Evolutionary conservation across 192 early-diverging fungal species (phyloP).

Genomic region (Entomortierella parvispora): DNA sequence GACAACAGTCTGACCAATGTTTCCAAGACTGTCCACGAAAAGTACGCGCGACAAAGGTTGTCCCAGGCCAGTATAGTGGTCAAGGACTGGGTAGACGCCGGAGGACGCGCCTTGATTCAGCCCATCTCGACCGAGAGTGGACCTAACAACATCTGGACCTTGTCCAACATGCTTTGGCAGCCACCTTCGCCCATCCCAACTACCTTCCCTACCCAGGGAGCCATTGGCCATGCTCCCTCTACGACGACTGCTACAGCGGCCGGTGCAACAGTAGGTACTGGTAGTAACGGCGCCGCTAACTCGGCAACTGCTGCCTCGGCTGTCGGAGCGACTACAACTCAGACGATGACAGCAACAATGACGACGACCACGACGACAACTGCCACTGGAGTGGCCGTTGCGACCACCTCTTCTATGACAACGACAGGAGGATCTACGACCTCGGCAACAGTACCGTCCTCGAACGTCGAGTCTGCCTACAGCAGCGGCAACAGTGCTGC

Average conservation of each 20-base stretch:
- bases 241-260: neutral
- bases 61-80: slow-evolving; percentile 55
- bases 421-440: neutral
- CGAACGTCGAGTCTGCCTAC: too few species aligned
- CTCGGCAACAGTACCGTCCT: too few species aligned
- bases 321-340: neutral
- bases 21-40: slow-evolving; percentile 50
- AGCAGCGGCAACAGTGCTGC: too few species aligned
- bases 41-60: slow-evolving; percentile 43
- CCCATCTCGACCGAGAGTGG: slow-evolving; percentile 33
- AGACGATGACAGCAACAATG: neutral
- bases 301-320: neutral
- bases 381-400: neutral
- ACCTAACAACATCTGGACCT: slow-evolving; percentile 25
- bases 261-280: slow-evolving; percentile 3
- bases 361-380: slow-evolving; percentile 3
- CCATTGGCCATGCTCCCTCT: neutral
- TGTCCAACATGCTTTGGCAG: slow-evolving; percentile 51
- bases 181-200: slow-evolving; percentile 48
- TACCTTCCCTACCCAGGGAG: slow-evolving; percentile 29
- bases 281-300: neutral
- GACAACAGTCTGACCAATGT: slow-evolving; percentile 51
- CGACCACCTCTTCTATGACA: neutral
- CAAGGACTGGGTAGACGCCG: slow-evolving; percentile 53
- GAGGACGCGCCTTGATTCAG: slow-evolving; percentile 38